Conservation (phyloP, 805 yeast genomes). For the Metschnikowia borealis region DNA sequence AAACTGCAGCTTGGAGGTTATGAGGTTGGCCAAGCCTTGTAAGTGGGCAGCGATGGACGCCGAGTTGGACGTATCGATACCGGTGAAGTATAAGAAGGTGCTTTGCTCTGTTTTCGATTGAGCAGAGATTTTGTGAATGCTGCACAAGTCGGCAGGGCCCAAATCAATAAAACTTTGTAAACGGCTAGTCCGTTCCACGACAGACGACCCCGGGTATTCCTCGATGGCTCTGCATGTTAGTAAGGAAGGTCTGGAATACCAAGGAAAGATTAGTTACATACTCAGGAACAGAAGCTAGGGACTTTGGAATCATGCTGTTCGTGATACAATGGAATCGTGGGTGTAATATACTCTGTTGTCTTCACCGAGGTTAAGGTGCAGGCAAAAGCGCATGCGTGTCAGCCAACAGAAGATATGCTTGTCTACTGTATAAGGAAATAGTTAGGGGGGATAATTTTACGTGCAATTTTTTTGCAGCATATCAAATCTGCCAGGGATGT, state of each 20-base stretch:
- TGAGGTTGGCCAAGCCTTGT: conserved; percentile 61
- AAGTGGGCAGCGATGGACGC: conserved; percentile 76
- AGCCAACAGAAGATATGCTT: neutral
- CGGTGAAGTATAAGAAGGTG: conserved; percentile 69
- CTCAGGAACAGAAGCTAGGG: conserved; percentile 39
- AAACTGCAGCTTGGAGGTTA: conserved; percentile 54
- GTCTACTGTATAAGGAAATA: neutral
- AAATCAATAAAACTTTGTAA: conserved; percentile 57
- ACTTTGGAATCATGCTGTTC: conserved; percentile 30
- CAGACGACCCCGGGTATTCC: conserved; percentile 52
- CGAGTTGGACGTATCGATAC: conserved; percentile 70
- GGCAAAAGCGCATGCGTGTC: conserved; percentile 2
- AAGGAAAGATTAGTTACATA: conserved; percentile 16
- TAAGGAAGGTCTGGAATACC: neutral
- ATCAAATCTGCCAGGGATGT: no score
- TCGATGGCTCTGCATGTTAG: conserved; percentile 43
- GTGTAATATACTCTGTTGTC: neutral
- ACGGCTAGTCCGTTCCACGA: conserved; percentile 61
- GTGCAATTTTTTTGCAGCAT: no score
- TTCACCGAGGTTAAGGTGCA: conserved; percentile 4
- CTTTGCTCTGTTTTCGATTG: conserved; percentile 53
- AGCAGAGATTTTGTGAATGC: conserved; percentile 41
- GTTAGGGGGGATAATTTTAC: neutral
- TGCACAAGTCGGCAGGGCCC: conserved; percentile 69
- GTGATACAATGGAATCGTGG: neutral